phyloP scores from a whole-genome alignment of 257 asterid genomes.

The Lycium barbarum region DNA sequence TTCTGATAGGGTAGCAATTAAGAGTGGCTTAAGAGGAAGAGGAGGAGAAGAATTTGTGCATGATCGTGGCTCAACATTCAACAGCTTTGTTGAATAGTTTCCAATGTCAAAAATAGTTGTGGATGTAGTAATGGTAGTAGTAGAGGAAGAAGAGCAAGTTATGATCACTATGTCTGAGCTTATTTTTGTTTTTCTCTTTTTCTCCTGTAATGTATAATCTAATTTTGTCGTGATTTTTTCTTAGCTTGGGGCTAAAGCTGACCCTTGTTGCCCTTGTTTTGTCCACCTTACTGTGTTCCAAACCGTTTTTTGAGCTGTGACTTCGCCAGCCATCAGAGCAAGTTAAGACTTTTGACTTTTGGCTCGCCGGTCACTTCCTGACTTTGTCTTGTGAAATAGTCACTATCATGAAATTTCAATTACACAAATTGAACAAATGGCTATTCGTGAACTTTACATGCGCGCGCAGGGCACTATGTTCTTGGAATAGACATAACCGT shows the following conservation, averaged over 20 bases:
- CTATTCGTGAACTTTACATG: no score
- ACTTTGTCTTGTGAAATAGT: no score
- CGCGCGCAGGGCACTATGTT: no score
- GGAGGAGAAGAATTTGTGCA: slow-evolving; percentile 32
- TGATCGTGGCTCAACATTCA: slow-evolving; percentile 43
- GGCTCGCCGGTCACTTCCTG: no score
- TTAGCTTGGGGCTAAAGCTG: neutral
- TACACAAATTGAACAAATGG: no score
- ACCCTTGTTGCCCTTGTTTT: neutral
- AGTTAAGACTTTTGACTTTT: neutral
- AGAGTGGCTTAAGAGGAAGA: slow-evolving; percentile 69
- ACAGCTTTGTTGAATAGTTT: slow-evolving; percentile 41
- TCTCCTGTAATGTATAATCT: neutral
- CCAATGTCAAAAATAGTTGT: slow-evolving; percentile 57
- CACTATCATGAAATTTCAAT: no score
- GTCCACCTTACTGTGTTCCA: neutral
- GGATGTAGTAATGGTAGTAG: slow-evolving; percentile 42
- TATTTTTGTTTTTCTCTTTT: neutral
- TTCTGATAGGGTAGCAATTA: slow-evolving; percentile 65
- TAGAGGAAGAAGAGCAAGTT: slow-evolving; percentile 33
- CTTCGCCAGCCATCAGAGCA: neutral
- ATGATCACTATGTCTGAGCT: slow-evolving; percentile 41
- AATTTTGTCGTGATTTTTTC: neutral
- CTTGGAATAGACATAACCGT: no score
- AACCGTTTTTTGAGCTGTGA: neutral